These are phyloP conservation scores for Bruguiera hainesii DNA, from an alignment of 441 rosid species.

Conservation along the genomic window DNA sequence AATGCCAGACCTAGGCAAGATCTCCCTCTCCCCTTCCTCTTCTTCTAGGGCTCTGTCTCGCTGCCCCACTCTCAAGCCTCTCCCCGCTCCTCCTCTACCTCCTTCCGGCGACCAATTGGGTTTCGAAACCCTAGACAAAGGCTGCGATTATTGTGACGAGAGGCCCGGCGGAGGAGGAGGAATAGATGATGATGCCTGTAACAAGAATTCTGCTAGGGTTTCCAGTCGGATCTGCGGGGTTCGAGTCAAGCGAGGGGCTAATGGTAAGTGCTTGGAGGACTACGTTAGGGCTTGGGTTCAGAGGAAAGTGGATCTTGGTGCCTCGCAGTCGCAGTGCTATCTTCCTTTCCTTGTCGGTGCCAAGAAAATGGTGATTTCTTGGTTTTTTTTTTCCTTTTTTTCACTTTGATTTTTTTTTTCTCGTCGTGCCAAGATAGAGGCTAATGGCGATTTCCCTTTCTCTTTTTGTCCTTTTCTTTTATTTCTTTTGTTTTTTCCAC, in stretches of 20 bases:
- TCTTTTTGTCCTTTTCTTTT: not conserved
- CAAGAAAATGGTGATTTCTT: conserved; percentile 17
- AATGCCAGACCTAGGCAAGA: conserved; percentile 68
- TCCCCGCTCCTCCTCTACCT: conserved; percentile 4
- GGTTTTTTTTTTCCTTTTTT: too few species aligned
- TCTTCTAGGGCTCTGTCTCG: conserved; percentile 37
- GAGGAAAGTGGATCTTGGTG: conserved; percentile 17
- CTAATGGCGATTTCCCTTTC: too few species aligned
- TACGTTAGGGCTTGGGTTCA: conserved; percentile 24
- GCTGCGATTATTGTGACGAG: conserved; percentile 24
- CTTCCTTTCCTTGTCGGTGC: conserved; percentile 28
- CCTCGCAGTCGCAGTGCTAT: conserved; percentile 21
- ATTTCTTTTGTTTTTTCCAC: not conserved
- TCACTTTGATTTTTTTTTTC: too few species aligned
- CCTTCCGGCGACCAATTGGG: not conserved
- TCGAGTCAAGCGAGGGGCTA: conserved; percentile 29
- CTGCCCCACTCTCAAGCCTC: conserved; percentile 36
- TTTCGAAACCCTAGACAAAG: conserved; percentile 30
- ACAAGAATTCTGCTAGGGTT: conserved; percentile 24
- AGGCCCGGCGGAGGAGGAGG: conserved; percentile 4
- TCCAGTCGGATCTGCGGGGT: conserved; percentile 23
- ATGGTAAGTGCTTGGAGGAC: conserved; percentile 36
- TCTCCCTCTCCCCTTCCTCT: conserved; percentile 29
- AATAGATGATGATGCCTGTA: conserved; percentile 1
- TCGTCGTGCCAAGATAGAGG: too few species aligned